Evolutionary conservation across 2,329 filamentous ascomycete species (phyloP), one percentile per base, ranked within the genome.

Genomic region (Sporothrix inflata): DNA sequence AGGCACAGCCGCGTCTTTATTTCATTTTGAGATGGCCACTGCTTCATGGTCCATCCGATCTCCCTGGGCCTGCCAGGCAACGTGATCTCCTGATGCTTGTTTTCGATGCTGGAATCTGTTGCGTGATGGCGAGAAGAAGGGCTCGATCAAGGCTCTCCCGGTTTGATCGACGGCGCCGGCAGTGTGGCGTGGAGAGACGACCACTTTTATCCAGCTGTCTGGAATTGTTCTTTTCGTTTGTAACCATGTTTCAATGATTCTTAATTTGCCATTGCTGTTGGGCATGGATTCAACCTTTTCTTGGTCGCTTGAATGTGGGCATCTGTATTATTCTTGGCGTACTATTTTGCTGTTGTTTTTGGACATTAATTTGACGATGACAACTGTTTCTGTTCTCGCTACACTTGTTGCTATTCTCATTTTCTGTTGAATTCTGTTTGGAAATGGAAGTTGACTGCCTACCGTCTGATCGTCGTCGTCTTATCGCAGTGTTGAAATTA

Each of bases 161-260:
- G 55, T 61, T 61, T 61, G 55, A 61, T 61, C 55, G 55, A 14
- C 55, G 19, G 30, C 8, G 16, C 57, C 57, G n/a, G 19, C 19
- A n/a, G 57, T 40, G 30, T 21, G 30, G 30, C 40, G 57, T 40
- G 30, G 57, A 40, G 30, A 21, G 57, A 40, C 16, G 30, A 61
- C 4, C 53, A 24, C 53, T 16, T 24, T 5, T 24, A 14, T n/a
- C 57, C 34, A 61, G 57, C 38, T 30, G 30, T 61, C 57, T 61
- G 30, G 57, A 61, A 12, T 40, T 61, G 57, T 61, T 65, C 60
- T 65, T 63, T 27, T 27, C 4, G 27, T 5, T 42, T 19, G 38
- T 5, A 12, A 14, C 4, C n/a, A 24, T 42, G 57, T 34, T 7
- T 60, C 19, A 0, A 38, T 11, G 42, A 45, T 45, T 12, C 16